phyloP scores from a whole-genome alignment of 2,329 filamentous ascomycete genomes.

The Mariannaea sp. region DNA sequence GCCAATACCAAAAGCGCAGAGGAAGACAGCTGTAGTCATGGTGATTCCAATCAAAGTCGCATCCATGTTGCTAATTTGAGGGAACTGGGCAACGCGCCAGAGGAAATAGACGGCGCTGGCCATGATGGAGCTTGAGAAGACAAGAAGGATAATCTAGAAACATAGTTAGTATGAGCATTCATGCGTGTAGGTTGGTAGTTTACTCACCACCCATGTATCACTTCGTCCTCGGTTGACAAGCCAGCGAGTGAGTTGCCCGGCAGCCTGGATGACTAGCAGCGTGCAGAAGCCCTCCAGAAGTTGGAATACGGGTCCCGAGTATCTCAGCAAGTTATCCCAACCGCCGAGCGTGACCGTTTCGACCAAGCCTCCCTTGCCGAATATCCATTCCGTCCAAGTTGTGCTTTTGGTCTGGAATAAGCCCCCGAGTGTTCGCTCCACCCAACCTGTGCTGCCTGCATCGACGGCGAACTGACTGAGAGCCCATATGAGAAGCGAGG shows the following conservation, averaged over 20 bases:
- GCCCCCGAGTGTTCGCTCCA: conserved; percentile 75
- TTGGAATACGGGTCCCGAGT: conserved; percentile 94
- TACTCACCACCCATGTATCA: conserved; percentile 91
- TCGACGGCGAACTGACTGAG: conserved; percentile 95
- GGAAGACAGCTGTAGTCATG: conserved; percentile 88
- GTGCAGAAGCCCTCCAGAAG: conserved; percentile 96
- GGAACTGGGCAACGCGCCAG: conserved; percentile 92
- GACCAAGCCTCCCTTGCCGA: conserved; percentile 81
- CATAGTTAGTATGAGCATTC: conserved; percentile 41
- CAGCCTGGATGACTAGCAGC: conserved; percentile 90
- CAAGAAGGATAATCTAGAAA: conserved; percentile 80
- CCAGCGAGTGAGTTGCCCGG: conserved; percentile 92
- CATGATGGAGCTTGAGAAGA: conserved; percentile 87
- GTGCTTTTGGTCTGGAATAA: conserved; percentile 65
- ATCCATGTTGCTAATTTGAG: conserved; percentile 89
- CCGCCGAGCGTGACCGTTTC: conserved; percentile 80
- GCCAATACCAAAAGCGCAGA: conserved; percentile 92
- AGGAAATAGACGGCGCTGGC: conserved; percentile 95
- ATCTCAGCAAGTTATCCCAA: conserved; percentile 88
- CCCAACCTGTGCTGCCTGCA: conserved; percentile 76
- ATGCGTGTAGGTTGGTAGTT: neutral
- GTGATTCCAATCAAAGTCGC: conserved; percentile 90
- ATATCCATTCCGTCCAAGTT: conserved; percentile 82
- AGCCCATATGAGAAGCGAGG: conserved; percentile 88
- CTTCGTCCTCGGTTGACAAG: conserved; percentile 91